Base-by-base conservation (phyloP, 1,284 basidiomycete genomes). In the Gomphus sp. region DNA sequence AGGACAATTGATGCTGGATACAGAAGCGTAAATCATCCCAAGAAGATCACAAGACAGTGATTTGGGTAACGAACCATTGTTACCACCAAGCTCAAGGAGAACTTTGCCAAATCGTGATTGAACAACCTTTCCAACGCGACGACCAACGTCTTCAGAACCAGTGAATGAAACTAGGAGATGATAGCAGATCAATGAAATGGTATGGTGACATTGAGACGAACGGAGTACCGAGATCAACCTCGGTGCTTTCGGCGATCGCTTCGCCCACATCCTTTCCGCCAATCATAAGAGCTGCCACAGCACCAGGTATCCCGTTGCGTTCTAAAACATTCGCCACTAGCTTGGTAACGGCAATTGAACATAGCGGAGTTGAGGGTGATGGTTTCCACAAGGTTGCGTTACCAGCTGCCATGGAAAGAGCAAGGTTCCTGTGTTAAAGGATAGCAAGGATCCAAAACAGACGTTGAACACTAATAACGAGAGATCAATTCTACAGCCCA, bases 301-400 rank as follows among this genome's bases (percentile, higher is more conserved):
- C 92, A 0, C 89, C 90, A 3, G 91, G 88, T 11, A 97, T 74
- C 28, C 81, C 82, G 68, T 97, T 93, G 60, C 74, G 77, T 72
- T 95, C 88, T 56, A 98, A 76, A 10, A 98, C 89, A 31, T 76
- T 71, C 18, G 89, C 77, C 48, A 98, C 77, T 64, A 98, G 90
- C 68, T 85, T 87, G 37, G 91, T 94, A 12, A 92, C 82, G 0
- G 94, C 94, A 60, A 98, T 90, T 11, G 93, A 80, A 68, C 84
- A 93, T 48, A 96, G 74, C 1, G 94, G 89, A 0, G 95, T 98
- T 4, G 83, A 90, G 0, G 89, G 91, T 0, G 92, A 89, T 1
- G 94, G 94, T 70, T 98, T 98, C 94, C 94, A 98, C 50, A 98
- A 75, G 0, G 93, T 95, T 1, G 92, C 85, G 71, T 98, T 98